Evolutionary conservation across 768 basidiomycete genomes (phyloP), one percentile per base, ranked within the genome.

Genomic region (Serendipita sp.): DNA sequence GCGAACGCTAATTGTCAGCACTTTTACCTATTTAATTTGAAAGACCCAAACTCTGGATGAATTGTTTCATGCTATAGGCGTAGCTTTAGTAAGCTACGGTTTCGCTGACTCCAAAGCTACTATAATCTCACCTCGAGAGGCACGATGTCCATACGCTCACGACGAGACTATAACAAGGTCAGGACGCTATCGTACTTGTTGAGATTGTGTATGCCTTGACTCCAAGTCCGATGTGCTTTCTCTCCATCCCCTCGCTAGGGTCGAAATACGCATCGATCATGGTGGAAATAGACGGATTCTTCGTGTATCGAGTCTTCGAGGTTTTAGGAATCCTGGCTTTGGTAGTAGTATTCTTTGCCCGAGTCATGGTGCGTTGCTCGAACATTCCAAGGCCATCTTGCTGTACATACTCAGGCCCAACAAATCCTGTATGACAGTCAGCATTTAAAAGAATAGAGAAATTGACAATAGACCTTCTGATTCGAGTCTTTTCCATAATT

Each of bases 401-500:
- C 34, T 78, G 77, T 6, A 73, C 76, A 3, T 72, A 73, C 67
- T 81, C 77, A 33, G 80, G 78, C 2, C 76, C 74, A 36, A 89
- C 80, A 68, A 88, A 87, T 18, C 80, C 87, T 88, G 34, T 10
- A n/a, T n/a, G 66, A 34, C 13, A 50, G 23, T 46, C 3, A 31
- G 43, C 63, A 16, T 33, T 62, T 37, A 37, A 15, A 18, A 33
- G 58, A 36, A n/a, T 43, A 52, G 37, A 63, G 66, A 5, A 16
- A 2, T 31, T 15, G 13, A 33, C 50, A 34, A 63, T 62, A 13
- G 37, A 86, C 88, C 86, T 77, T 90, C 85, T 40, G 76, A 76
- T 72, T 89, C 85, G 15, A 91, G 77, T 52, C 84, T 75, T 69
- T 81, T 83, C 69, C 88, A 79, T 37, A 88, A 72, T 67, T 86